Percentiles rank a stretch among this genome's conserved stretches.
phyloP scores from a whole-genome alignment of 1,284 basidiomycete species.

The Ganoderma meredithae region DNA sequence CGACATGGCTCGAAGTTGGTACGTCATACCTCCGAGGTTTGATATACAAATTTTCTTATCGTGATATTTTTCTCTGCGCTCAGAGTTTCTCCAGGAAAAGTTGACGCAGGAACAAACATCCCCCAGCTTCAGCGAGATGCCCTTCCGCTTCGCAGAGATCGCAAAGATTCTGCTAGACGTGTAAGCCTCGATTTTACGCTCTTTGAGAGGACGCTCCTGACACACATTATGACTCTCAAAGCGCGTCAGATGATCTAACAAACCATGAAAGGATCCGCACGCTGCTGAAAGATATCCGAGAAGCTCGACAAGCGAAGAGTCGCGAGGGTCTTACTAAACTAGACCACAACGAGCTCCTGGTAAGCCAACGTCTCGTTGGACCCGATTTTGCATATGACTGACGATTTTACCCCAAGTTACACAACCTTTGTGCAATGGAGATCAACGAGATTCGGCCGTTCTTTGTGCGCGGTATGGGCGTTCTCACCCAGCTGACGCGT shows the following conservation, averaged over 20 bases:
- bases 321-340: constrained; percentile 81
- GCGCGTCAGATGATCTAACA: constrained; percentile 90
- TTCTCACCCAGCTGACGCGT: constrained; percentile 58
- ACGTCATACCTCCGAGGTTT: constrained; percentile 37
- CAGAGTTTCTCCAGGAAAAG: constrained; percentile 82
- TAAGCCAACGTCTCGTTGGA: constrained; percentile 42
- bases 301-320: constrained; percentile 94
- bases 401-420: constrained; percentile 60
- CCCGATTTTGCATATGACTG: background rate
- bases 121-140: constrained; percentile 77
- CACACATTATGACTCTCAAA: constrained; percentile 43
- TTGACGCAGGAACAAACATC: constrained; percentile 76
- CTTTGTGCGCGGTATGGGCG: constrained; percentile 84
- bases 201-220: background rate
- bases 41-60: no score
- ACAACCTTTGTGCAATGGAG: constrained; percentile 89
- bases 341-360: constrained; percentile 82
- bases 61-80: background rate
- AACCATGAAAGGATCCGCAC: constrained; percentile 84
- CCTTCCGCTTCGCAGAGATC: constrained; percentile 89
- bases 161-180: constrained; percentile 90
- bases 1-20: constrained; percentile 91
- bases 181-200: constrained; percentile 56
- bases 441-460: constrained; percentile 93
- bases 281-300: constrained; percentile 92